These are phyloP conservation scores for Xylaria curta DNA, from an alignment of 495 filamentous ascomycete genomes.

Conservation along the genomic window DNA sequence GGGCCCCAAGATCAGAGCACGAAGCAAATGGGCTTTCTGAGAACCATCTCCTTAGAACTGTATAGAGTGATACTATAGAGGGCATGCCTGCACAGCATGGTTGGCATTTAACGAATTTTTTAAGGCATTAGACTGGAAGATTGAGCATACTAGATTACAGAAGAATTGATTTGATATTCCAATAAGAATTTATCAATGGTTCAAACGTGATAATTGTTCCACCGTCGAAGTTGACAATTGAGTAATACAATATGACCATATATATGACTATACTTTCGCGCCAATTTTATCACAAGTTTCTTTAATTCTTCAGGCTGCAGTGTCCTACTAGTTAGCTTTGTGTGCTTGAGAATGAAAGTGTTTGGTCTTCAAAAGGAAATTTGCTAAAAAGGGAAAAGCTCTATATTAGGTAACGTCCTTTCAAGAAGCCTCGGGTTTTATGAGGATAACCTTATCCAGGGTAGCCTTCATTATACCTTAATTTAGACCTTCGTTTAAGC, in stretches of 20 bases:
- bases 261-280: too few species aligned
- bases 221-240: not conserved
- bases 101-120: not conserved
- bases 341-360: not conserved
- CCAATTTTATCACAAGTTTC: not conserved
- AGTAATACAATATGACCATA: not conserved
- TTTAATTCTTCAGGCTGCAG: not conserved
- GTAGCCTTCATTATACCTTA: too few species aligned
- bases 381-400: too few species aligned
- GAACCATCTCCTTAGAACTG: not conserved
- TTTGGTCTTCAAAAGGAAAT: not conserved
- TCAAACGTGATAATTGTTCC: not conserved
- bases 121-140: not conserved
- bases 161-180: not conserved
- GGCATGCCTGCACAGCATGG: not conserved
- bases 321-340: too few species aligned
- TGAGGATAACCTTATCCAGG: too few species aligned
- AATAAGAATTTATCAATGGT: not conserved
- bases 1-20: conserved; percentile 53
- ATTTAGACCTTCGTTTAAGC: too few species aligned
- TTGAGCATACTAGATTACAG: not conserved
- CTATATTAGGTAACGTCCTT: too few species aligned
- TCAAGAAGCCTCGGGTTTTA: too few species aligned
- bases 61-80: not conserved
- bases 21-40: conserved; percentile 51